These are phyloP conservation scores for Aspergillus wentii DNA, from an alignment of 495 filamentous ascomycete species.

Conservation along the genomic window DNA sequence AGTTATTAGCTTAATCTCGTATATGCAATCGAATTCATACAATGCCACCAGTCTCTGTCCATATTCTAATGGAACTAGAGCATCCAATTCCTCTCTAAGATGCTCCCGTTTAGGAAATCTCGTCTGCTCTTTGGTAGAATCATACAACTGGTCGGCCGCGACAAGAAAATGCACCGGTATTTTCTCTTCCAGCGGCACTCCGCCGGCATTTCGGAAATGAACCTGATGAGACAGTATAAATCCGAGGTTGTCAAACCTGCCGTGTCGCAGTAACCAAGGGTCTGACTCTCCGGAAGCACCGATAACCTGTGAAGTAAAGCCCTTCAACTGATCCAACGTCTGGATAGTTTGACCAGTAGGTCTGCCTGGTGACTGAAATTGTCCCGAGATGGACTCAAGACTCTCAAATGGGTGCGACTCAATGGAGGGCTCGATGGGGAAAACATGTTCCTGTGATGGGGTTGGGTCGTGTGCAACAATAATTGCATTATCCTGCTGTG, in stretches of 20 bases:
- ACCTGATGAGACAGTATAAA: conserved; percentile 7
- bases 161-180: conserved; percentile 17
- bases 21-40: conserved; percentile 1
- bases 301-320: conserved; percentile 8
- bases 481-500: too few relatives aligned
- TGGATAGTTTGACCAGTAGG: conserved; percentile 10
- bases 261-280: conserved; percentile 15
- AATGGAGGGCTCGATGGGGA: neutral
- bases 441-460: neutral
- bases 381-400: conserved; percentile 1
- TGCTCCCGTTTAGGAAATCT: neutral
- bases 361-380: conserved; percentile 2
- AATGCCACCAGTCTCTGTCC: conserved; percentile 6
- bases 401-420: too few relatives aligned
- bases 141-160: conserved; percentile 7
- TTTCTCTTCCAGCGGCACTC: conserved; percentile 11
- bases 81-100: conserved; percentile 5
- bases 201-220: conserved; percentile 15
- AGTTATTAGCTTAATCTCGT: neutral
- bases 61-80: conserved; percentile 6
- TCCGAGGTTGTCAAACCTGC: conserved; percentile 11
- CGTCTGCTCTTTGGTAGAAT: conserved; percentile 7
- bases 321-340: conserved; percentile 8
- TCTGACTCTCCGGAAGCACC: conserved; percentile 14
- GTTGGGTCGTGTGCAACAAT: neutral